Conservation (phyloP, 2,329 filamentous ascomycete genomes). For the Diaporthe humulicola region DNA sequence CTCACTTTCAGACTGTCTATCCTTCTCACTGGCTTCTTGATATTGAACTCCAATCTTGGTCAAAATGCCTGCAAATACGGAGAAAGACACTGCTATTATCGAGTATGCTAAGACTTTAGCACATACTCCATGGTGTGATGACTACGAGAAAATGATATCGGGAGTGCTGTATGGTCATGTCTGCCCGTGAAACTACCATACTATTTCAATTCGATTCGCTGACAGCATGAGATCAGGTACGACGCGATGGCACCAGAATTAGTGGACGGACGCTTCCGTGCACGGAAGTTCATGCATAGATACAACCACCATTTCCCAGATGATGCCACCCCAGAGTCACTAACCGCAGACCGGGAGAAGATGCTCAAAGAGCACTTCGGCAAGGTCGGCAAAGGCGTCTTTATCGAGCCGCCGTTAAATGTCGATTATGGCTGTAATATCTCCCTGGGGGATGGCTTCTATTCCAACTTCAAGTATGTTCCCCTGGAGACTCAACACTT, state of each 20-base stretch:
- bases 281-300: conserved; percentile 67
- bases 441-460: conserved; percentile 72
- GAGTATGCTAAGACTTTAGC: conserved; percentile 61
- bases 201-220: conserved; percentile 1
- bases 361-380: conserved; percentile 65
- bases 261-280: conserved; percentile 63
- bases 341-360: conserved; percentile 55
- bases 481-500: neutral
- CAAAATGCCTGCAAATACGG: conserved; percentile 52
- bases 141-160: conserved; percentile 75
- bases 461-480: conserved; percentile 69
- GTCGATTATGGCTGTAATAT: conserved; percentile 78
- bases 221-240: conserved; percentile 56
- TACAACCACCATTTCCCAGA: conserved; percentile 70
- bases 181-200: neutral
- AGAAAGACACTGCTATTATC: conserved; percentile 58
- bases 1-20: neutral
- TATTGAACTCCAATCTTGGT: neutral
- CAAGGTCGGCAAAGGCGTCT: conserved; percentile 62
- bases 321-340: conserved; percentile 56
- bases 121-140: conserved; percentile 69
- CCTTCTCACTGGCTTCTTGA: neutral
- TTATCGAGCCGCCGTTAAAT: conserved; percentile 72
- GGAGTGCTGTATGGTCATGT: conserved; percentile 66
- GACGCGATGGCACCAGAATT: conserved; percentile 63